These are phyloP conservation scores for Heliophila coronopifolia DNA, from an alignment of 441 rosid species.

Conservation along the genomic window DNA sequence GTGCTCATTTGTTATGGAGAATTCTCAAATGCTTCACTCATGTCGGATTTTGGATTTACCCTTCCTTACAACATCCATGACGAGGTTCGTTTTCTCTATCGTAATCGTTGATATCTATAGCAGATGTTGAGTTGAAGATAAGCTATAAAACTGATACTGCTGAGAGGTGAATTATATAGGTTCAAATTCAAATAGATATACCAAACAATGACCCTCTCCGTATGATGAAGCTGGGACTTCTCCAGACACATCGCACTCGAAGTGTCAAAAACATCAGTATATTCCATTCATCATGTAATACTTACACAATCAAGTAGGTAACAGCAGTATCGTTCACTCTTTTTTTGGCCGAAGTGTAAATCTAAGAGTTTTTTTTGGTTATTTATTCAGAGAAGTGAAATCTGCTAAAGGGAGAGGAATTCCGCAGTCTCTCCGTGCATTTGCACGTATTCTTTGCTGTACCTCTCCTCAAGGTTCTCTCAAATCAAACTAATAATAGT, in stretches of 20 bases:
- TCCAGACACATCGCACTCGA: constrained; percentile 42
- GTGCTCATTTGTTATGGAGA: constrained; percentile 67
- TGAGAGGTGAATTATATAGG: constrained; percentile 39
- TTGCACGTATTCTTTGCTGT: constrained; percentile 66
- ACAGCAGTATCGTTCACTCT: no score
- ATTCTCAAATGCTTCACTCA: constrained; percentile 63
- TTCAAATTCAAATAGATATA: constrained; percentile 43
- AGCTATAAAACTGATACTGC: neutral
- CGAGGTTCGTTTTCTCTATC: constrained; percentile 47
- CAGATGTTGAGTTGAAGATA: constrained; percentile 6
- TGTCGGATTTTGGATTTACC: constrained; percentile 77
- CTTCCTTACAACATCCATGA: constrained; percentile 59
- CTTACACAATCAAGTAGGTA: constrained; percentile 71
- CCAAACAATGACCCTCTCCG: constrained; percentile 44
- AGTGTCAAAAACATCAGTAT: constrained; percentile 33
- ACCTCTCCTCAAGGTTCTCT: constrained; percentile 46
- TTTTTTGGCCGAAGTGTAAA: no score
- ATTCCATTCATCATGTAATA: constrained; percentile 35
- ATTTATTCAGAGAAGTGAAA: constrained; percentile 62
- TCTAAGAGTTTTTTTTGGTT: constrained; percentile 15
- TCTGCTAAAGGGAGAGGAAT: constrained; percentile 59
- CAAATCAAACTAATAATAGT: constrained; percentile 8
- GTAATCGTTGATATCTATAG: constrained; percentile 6
- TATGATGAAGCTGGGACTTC: constrained; percentile 47
- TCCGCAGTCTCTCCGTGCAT: constrained; percentile 78